phyloP scores from a whole-genome alignment of 371 early-diverging fungal genomes.

The Smittium culicis region DNA sequence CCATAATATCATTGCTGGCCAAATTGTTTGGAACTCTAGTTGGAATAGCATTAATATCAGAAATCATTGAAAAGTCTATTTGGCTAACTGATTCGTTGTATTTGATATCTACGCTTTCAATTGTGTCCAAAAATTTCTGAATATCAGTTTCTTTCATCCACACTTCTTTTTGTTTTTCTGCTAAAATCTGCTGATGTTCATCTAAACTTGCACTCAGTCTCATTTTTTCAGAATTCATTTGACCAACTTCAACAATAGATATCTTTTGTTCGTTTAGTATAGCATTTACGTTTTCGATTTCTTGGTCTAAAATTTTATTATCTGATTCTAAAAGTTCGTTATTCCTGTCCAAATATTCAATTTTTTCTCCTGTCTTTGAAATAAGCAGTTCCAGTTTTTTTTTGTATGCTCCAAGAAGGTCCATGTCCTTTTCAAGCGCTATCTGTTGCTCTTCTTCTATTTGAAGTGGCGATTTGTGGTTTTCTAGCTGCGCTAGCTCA shows the following conservation, averaged over 20 bases:
- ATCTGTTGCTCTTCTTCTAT: conserved; percentile 36
- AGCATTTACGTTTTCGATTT: conserved; percentile 29
- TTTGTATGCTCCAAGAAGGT: conserved; percentile 36
- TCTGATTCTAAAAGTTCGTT: conserved; percentile 22
- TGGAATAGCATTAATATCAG: not conserved
- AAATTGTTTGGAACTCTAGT: not conserved
- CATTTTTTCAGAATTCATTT: conserved; percentile 59
- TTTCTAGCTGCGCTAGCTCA: conserved; percentile 29
- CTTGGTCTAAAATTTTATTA: conserved; percentile 21
- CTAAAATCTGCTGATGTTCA: conserved; percentile 21
- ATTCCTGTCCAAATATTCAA: conserved; percentile 17
- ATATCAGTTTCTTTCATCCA: conserved; percentile 25
- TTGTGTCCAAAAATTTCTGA: conserved; percentile 23
- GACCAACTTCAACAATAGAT: conserved; percentile 60
- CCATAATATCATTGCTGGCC: not conserved
- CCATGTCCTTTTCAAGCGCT: conserved; percentile 31
- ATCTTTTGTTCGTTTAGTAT: conserved; percentile 58
- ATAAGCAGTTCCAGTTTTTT: conserved; percentile 35
- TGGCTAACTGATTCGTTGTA: conserved; percentile 18
- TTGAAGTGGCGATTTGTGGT: conserved; percentile 40
- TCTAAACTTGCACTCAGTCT: conserved; percentile 36
- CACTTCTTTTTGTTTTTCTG: conserved; percentile 19
- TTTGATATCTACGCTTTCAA: conserved; percentile 20
- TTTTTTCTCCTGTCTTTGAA: conserved; percentile 33
- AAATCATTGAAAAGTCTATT: not conserved